Conservation (phyloP, 2,329 filamentous ascomycete species). For the Alternaria gaisen region DNA sequence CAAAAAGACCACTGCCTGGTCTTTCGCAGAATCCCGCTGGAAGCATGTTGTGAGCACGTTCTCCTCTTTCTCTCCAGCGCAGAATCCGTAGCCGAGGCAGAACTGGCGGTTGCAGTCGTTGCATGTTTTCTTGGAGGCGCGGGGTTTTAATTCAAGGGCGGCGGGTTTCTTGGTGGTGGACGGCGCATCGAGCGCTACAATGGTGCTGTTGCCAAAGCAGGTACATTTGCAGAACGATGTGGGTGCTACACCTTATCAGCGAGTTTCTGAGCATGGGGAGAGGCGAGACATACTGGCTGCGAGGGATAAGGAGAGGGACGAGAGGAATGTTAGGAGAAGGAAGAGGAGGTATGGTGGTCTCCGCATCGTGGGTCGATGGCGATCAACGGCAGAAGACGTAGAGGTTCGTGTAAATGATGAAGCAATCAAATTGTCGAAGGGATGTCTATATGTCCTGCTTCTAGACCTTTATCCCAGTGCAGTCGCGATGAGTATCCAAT, state of each 20-base stretch:
- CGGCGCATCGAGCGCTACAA: constrained; percentile 68
- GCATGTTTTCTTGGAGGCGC: constrained; percentile 60
- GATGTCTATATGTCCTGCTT: not conserved
- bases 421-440: not conserved
- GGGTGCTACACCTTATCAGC: constrained; percentile 50
- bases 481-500: not conserved
- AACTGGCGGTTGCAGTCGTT: constrained; percentile 74
- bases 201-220: constrained; percentile 72
- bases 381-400: not conserved
- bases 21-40: constrained; percentile 73
- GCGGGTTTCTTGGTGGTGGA: constrained; percentile 35
- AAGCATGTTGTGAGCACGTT: constrained; percentile 73
- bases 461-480: not conserved
- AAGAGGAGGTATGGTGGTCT: constrained; percentile 34
- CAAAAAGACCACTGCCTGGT: constrained; percentile 70
- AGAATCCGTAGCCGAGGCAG: constrained; percentile 70
- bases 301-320: constrained; percentile 51
- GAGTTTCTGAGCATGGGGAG: not conserved
- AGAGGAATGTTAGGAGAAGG: constrained; percentile 39
- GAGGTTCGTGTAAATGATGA: not conserved
- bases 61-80: constrained; percentile 68
- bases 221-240: constrained; percentile 78
- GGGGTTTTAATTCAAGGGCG: constrained; percentile 28
- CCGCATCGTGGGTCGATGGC: constrained; percentile 29
- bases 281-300: constrained; percentile 53